phyloP scores from a whole-genome alignment of 345 rosid genomes.

The Pistacia integerrima region DNA sequence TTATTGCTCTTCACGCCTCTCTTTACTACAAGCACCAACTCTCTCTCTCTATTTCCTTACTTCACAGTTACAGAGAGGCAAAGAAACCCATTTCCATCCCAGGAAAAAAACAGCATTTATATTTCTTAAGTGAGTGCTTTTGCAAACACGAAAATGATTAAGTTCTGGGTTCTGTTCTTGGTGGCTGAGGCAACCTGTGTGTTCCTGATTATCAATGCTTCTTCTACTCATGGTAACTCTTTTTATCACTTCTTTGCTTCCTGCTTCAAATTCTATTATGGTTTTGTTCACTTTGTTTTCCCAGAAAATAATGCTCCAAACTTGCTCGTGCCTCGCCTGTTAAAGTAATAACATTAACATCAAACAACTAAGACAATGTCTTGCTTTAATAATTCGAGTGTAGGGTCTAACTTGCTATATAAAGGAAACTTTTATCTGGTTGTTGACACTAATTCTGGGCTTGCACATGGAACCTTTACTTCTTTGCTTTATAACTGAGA shows the following conservation, averaged over 20 bases:
- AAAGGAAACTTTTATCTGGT: not conserved
- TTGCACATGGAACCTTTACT: too few species aligned
- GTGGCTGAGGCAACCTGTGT: conserved; percentile 4
- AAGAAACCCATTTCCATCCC: not conserved
- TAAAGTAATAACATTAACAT: not conserved
- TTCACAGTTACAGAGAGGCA: not conserved
- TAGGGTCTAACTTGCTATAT: not conserved
- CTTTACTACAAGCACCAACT: not conserved
- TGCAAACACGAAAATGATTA: conserved; percentile 8
- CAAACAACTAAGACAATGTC: not conserved
- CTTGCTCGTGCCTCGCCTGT: not conserved
- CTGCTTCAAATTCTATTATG: not conserved
- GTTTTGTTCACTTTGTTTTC: not conserved
- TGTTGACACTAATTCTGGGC: too few species aligned
- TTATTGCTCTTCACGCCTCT: not conserved
- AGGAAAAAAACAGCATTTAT: not conserved
- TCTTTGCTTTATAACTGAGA: not conserved
- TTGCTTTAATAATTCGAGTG: too few species aligned
- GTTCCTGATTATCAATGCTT: not conserved
- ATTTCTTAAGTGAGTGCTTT: too few species aligned
- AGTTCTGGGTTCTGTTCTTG: conserved; percentile 11
- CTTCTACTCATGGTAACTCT: conserved; percentile 14
- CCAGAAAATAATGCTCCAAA: not conserved
- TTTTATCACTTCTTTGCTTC: not conserved
- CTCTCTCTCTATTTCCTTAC: not conserved